phyloP scores from a whole-genome alignment of 2,329 filamentous ascomycete genomes.

The Gremmenia infestans region DNA sequence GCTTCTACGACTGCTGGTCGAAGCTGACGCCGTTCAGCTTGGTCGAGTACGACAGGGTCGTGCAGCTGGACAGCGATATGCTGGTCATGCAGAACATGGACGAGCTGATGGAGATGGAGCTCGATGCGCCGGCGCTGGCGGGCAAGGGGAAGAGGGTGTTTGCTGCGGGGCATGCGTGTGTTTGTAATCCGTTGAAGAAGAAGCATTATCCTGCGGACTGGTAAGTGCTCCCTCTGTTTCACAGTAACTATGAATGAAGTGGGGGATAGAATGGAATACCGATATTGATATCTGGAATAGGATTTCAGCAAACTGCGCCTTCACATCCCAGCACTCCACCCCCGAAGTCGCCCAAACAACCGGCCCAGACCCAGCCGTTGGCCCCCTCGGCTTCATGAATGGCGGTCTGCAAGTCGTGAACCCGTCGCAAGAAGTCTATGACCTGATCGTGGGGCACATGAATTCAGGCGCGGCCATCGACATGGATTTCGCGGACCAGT shows the following conservation, averaged over 20 bases:
- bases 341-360: slow-evolving; percentile 43
- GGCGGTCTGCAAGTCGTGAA: slow-evolving; percentile 54
- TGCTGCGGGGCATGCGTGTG: slow-evolving; percentile 77
- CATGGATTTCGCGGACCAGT: slow-evolving; percentile 57
- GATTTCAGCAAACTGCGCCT: slow-evolving; percentile 53
- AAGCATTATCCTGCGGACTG: slow-evolving; percentile 74
- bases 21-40: slow-evolving; percentile 78
- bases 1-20: slow-evolving; percentile 88
- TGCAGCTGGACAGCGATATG: slow-evolving; percentile 89
- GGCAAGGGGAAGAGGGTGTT: slow-evolving; percentile 61
- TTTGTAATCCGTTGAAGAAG: slow-evolving; percentile 78
- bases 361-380: slow-evolving; percentile 40
- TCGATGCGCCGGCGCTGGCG: slow-evolving; percentile 52
- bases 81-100: slow-evolving; percentile 81
- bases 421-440: slow-evolving; percentile 44
- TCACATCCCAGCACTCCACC: slow-evolving; percentile 47
- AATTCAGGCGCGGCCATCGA: slow-evolving; percentile 38
- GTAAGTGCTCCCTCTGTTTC: slow-evolving; percentile 35
- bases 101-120: slow-evolving; percentile 77
- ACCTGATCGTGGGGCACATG: slow-evolving; percentile 48
- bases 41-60: slow-evolving; percentile 70
- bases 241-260: not conserved
- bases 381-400: slow-evolving; percentile 49
- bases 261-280: not conserved
- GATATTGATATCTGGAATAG: slow-evolving; percentile 13